phyloP scores from a whole-genome alignment of 2,329 filamentous ascomycete genomes.

The Calcarisporium arbuscula region DNA sequence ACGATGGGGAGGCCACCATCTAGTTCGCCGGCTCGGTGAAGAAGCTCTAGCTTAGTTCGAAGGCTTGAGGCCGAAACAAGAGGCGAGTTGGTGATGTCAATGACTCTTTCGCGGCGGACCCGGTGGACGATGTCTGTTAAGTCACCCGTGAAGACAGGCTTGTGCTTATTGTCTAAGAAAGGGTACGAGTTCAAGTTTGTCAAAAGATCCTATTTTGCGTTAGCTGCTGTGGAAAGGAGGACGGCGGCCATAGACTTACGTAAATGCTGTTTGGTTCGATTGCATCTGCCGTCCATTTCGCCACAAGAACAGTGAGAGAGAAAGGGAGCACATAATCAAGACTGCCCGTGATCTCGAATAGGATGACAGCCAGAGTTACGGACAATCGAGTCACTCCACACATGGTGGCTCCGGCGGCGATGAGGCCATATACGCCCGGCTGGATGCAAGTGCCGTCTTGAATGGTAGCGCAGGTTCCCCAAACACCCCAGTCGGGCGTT shows the following conservation, averaged over 20 bases:
- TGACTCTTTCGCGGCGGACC: conserved; percentile 67
- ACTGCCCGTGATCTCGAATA: conserved; percentile 93
- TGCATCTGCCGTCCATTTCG: conserved; percentile 98
- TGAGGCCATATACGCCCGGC: conserved; percentile 92
- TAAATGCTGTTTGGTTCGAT: conserved; percentile 94
- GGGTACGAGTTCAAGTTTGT: conserved; percentile 98
- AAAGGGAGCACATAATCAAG: conserved; percentile 94
- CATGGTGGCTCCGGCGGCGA: conserved; percentile 95
- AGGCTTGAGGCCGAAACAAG: conserved; percentile 71
- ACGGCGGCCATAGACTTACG: conserved; percentile 36
- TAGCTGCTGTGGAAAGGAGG: conserved; percentile 8
- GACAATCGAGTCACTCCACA: conserved; percentile 92
- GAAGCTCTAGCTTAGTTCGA: conserved; percentile 70
- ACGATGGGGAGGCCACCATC: conserved; percentile 89
- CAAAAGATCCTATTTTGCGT: conserved; percentile 61
- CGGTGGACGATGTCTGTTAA: conserved; percentile 80
- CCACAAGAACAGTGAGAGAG: conserved; percentile 81
- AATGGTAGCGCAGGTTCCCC: conserved; percentile 64
- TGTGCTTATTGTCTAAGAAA: conserved; percentile 93
- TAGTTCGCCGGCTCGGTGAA: conserved; percentile 81
- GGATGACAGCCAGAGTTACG: conserved; percentile 87
- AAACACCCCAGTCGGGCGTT: conserved; percentile 66
- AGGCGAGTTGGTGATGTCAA: conserved; percentile 81
- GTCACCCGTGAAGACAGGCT: conserved; percentile 83
- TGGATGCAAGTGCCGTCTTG: conserved; percentile 81